A percentile compares a stretch with the other conserved stretches of the same genome.
These are phyloP conservation scores for Lepidium aucheri DNA, from an alignment of 345 rosid species.

Conservation along the genomic window DNA sequence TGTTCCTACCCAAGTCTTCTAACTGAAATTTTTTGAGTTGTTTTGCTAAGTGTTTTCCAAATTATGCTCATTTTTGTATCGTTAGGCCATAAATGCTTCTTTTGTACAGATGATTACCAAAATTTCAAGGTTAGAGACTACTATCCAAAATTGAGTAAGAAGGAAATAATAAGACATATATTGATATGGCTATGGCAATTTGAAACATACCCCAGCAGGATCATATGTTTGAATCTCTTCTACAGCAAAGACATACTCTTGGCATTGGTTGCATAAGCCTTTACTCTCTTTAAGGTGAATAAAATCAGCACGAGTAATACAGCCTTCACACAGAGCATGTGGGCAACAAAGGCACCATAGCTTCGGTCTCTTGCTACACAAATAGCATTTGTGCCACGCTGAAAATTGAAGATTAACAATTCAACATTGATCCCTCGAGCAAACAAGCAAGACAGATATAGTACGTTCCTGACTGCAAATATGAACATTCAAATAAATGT, in stretches of 20 bases:
- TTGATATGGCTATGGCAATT: not conserved
- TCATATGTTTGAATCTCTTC: conserved; percentile 18
- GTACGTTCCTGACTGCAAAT: not conserved
- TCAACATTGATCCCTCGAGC: not conserved
- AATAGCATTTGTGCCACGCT: conserved; percentile 28
- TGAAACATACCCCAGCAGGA: conserved; percentile 22
- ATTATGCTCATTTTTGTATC: not conserved
- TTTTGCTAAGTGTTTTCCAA: not conserved
- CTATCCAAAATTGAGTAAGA: not conserved
- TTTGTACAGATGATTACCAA: not conserved
- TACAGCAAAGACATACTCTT: conserved; percentile 4
- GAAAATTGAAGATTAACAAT: not conserved
- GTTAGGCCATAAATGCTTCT: not conserved
- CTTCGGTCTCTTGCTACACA: conserved; percentile 23
- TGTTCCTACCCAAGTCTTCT: not conserved
- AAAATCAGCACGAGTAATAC: conserved; percentile 15
- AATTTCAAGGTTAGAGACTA: not conserved
- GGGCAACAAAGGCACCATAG: conserved; percentile 22
- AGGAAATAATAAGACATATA: not conserved
- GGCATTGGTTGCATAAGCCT: conserved; percentile 25
- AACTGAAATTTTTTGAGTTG: not conserved
- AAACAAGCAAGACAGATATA: not conserved
- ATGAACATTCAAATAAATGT: not conserved
- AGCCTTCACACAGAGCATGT: conserved; percentile 17
- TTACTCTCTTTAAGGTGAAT: conserved; percentile 3